Evolutionary conservation across 805 yeast species (phyloP).

Genomic region (Saturnispora halmiae): DNA sequence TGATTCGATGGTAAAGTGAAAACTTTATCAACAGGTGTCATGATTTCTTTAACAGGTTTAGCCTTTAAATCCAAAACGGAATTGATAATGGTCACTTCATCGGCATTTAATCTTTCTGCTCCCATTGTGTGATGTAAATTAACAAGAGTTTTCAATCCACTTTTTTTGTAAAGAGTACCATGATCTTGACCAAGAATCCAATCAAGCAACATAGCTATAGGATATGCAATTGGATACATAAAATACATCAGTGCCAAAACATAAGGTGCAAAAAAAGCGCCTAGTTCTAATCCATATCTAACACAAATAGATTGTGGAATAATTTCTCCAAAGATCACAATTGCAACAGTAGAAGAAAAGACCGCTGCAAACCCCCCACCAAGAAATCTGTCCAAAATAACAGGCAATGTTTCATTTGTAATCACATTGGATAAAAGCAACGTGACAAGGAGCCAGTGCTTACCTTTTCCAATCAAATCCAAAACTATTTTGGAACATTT

Average conservation of each 20-base stretch:
- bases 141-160: slow-evolving; percentile 88
- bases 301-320: slow-evolving; percentile 94
- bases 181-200: slow-evolving; percentile 86
- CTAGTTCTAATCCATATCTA: slow-evolving; percentile 84
- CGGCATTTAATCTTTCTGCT: slow-evolving; percentile 83
- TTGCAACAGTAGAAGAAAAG: slow-evolving; percentile 82
- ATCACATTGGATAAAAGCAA: slow-evolving; percentile 77
- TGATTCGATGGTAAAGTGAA: slow-evolving; percentile 81
- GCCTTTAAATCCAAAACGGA: slow-evolving; percentile 93
- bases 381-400: slow-evolving; percentile 80
- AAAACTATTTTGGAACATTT: slow-evolving; percentile 65
- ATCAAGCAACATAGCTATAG: slow-evolving; percentile 76
- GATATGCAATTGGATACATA: slow-evolving; percentile 89
- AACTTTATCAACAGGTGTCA: slow-evolving; percentile 91
- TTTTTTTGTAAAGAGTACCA: slow-evolving; percentile 87
- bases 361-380: slow-evolving; percentile 99
- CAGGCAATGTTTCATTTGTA: slow-evolving; percentile 91
- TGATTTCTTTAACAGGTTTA: slow-evolving; percentile 73
- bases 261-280: slow-evolving; percentile 84
- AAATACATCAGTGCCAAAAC: slow-evolving; percentile 76
- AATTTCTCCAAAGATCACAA: slow-evolving; percentile 91
- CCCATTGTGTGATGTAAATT: slow-evolving; percentile 93
- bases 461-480: slow-evolving; percentile 65
- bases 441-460: slow-evolving; percentile 95
- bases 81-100: slow-evolving; percentile 90